Percentiles rank a stretch among this genome's conserved stretches.
These are phyloP conservation scores for Geotrichum restrictum DNA, from an alignment of 1,139 yeast genomes.

Conservation along the genomic window DNA sequence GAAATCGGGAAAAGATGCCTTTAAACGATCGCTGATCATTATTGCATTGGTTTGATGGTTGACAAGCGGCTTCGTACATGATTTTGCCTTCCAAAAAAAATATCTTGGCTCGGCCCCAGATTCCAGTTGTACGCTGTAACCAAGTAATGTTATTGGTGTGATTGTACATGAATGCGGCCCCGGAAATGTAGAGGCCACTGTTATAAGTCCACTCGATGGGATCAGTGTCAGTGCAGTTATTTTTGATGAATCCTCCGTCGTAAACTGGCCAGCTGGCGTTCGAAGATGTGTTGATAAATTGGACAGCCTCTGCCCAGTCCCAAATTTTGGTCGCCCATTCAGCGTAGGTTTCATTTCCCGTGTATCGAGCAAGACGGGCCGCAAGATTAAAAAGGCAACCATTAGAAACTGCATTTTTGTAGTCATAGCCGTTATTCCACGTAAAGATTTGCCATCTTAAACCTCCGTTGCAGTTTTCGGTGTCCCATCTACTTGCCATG, in stretches of 20 bases:
- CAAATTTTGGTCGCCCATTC: slow-evolving; percentile 80
- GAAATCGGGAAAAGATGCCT: slow-evolving; percentile 71
- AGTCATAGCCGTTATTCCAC: slow-evolving; percentile 92
- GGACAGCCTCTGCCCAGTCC: slow-evolving; percentile 72
- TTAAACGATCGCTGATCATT: slow-evolving; percentile 89
- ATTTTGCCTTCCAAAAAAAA: slow-evolving; percentile 58
- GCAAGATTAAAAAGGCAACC: slow-evolving; percentile 88
- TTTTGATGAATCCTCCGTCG: slow-evolving; percentile 71
- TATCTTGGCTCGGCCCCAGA: slow-evolving; percentile 46
- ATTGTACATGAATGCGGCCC: slow-evolving; percentile 78
- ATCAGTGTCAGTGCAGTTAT: slow-evolving; percentile 60
- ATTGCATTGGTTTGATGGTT: slow-evolving; percentile 61
- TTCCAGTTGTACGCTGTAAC: slow-evolving; percentile 48
- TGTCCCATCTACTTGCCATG: slow-evolving; percentile 88
- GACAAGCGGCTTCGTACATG: slow-evolving; percentile 82
- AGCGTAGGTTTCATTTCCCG: slow-evolving; percentile 62
- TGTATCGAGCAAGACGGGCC: slow-evolving; percentile 81
- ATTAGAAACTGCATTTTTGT: slow-evolving; percentile 84
- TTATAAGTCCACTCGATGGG: slow-evolving; percentile 82
- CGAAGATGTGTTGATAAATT: slow-evolving; percentile 48
- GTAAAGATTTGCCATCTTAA: slow-evolving; percentile 94
- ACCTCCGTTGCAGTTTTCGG: slow-evolving; percentile 72
- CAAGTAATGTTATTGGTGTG: slow-evolving; percentile 66
- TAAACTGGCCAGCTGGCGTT: slow-evolving; percentile 47
- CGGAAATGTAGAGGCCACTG: slow-evolving; percentile 73